Conservation (phyloP, 148 eudicot genomes). For the Rhododendron vialii region DNA sequence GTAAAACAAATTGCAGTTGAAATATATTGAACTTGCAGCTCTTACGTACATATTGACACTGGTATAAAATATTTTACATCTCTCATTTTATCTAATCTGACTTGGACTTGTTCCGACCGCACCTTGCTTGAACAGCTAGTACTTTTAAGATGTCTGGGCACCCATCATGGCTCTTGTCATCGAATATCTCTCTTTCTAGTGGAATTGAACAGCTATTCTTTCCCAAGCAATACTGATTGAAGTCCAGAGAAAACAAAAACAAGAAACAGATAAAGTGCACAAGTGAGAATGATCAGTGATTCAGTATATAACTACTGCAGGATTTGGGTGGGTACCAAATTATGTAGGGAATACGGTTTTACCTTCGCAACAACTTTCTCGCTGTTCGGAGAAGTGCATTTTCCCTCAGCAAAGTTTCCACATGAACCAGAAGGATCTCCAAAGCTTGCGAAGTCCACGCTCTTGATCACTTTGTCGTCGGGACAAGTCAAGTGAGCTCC, state of each 20-base stretch:
- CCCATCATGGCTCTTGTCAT: constrained; percentile 21
- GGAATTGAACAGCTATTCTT: constrained; percentile 46
- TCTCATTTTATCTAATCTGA: not conserved
- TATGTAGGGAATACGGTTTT: not conserved
- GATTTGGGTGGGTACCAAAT: not conserved
- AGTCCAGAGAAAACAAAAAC: not conserved
- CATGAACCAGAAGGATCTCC: constrained; percentile 64
- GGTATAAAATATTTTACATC: not conserved
- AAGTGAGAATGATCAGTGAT: not conserved
- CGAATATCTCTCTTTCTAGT: constrained; percentile 35
- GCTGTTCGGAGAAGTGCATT: constrained; percentile 34
- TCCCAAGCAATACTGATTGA: constrained; percentile 48
- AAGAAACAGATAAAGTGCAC: constrained; percentile 2
- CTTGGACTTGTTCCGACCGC: constrained; percentile 18
- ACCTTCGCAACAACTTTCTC: constrained; percentile 46
- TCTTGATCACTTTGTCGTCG: constrained; percentile 28
- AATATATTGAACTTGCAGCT: not conserved
- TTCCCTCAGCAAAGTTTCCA: constrained; percentile 41
- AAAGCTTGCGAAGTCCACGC: constrained; percentile 61
- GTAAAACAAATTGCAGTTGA: not conserved
- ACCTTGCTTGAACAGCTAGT: constrained; percentile 62
- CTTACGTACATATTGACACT: not conserved
- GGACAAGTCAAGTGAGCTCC: constrained; percentile 54
- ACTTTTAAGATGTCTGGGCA: constrained; percentile 48
- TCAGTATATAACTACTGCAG: not conserved